A percentile compares a stretch with the other conserved stretches of the same genome.
Evolutionary conservation across 768 basidiomycete genomes (phyloP).

Genomic region (Lentinula sp.): DNA sequence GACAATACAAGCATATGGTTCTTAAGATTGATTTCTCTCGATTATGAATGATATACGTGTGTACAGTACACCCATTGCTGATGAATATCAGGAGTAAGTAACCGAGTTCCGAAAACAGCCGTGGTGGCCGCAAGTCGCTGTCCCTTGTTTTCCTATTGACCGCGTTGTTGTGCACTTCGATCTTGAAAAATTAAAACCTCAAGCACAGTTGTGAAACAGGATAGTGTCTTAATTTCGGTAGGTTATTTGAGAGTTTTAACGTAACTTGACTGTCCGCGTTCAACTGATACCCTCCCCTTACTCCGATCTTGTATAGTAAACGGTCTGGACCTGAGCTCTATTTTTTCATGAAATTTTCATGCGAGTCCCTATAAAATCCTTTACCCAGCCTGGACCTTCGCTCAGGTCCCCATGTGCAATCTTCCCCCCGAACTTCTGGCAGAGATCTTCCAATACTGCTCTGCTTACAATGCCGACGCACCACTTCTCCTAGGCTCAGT

Average conservation of each 20-base stretch:
- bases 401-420: not conserved
- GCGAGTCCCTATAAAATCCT: not conserved
- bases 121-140: too few relatives aligned
- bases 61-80: too few relatives aligned
- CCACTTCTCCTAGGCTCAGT: slow-evolving; percentile 1
- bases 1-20: not conserved
- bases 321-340: not conserved
- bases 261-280: not conserved
- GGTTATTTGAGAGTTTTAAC: not conserved
- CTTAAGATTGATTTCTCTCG: too few relatives aligned
- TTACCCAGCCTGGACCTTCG: not conserved
- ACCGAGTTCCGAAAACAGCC: too few relatives aligned
- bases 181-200: not conserved
- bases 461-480: not conserved
- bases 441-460: slow-evolving; percentile 2
- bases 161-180: not conserved
- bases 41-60: too few relatives aligned
- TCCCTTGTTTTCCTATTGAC: too few relatives aligned
- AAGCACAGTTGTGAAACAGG: not conserved
- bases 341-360: not conserved
- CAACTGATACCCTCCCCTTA: not conserved
- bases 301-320: not conserved
- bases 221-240: not conserved
- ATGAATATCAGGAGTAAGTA: too few relatives aligned
- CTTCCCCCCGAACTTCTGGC: slow-evolving; percentile 1